Evolutionary conservation across 805 yeast species (phyloP), one percentile per base, ranked within the genome.

Genomic region (Clavispora asparagi): DNA sequence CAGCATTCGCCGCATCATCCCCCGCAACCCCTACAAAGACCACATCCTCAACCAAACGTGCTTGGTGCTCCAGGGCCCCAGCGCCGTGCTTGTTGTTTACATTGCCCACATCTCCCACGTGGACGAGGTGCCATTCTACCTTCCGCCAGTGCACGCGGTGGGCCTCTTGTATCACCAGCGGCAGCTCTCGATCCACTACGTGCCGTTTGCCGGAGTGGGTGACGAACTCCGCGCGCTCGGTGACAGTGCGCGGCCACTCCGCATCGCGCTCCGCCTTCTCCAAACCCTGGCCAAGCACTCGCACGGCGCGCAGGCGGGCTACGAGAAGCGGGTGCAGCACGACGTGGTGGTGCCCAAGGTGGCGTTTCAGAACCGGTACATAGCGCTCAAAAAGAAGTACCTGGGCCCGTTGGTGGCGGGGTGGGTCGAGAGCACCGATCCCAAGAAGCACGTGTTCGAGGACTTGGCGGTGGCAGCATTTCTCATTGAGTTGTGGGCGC

Each of bases 341-440:
- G 98, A 92, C 62, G 68, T 79, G 51, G 87, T 92, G 7, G 95
- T 92, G 0, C 82, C 87, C 39, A 86, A 89, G 58, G 85, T 84
- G 23, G 73, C 80, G 11, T 92, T 92, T 57, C 97, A 92, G 62
- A 84, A 87, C 59, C 68, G 86, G 48, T 92, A 92, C 62, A 83
- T 88, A 26, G 71, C 78, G 17, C 71, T 92, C 57, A 92, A 92
- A 65, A 87, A 85, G 62, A 86, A 83, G 63, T 86, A 91, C 62
- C 88, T 96, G 0, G 79, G 83, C 26, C 64, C 68, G 14, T 67
- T 92, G 41, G 90, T 90, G 11, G 87, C 83, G 36, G 77, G 76
- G 52, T 92, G 98, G 98, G 81, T 76, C n/a, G 98, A 92, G 65
- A 82, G 84, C 28, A 92, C 98, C 2, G 97, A 92, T 64, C 97